Base-by-base conservation (phyloP, 2,329 filamentous ascomycete genomes). In the Septoria petroselini region DNA sequence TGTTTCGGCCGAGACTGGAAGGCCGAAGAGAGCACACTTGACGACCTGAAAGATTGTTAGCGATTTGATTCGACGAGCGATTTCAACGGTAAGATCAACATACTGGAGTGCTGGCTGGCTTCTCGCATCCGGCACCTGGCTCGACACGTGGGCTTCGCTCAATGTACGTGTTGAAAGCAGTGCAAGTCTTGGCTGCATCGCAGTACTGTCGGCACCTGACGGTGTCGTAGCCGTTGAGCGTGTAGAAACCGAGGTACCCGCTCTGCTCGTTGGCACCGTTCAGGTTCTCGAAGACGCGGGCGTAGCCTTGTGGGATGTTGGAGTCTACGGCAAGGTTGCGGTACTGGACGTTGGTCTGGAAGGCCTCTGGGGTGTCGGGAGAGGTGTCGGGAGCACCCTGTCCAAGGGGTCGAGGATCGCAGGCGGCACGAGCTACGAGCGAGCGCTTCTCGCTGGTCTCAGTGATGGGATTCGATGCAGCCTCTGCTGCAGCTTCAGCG, bases 11-110 rank as follows among this genome's bases (percentile, higher is more conserved):
- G 50, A 50, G 39, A 69, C 50, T 2, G 56, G 54, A 3, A 61
- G 59, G 11, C 69, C 68, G 60, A 65, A 71, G 18, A 66, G 57
- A 2, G 65, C 61, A 53, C 70, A 71, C 52, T 70, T 69, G 52
- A 58, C 23, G 23, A 27, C 23, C 23, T 27, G 9, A 5, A 9
- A 9, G 5, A 9, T 5, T 27, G 23, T 27, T 27, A 27, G 23
- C 9, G 23, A 27, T 5, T 5, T 27, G 23, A 5, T 9, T 27
- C 5, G 23, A 5, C 5, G 23, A 9, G 9, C 23, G 9, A 9
- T 9, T 5, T 27, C 9, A 27, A 27, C 9, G 9, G 23, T 9
- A 5, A 5, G 23, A 9, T 27, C 23, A 27, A 27, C 23, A 54
- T 33, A 62, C 65, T n/a, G 64, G 66, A 12, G 63, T 57, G 15